Percentiles rank a stretch among this genome's conserved stretches.
Conservation (phyloP, 176 grass and related monocot species). For the Aegilops umbellulata region DNA sequence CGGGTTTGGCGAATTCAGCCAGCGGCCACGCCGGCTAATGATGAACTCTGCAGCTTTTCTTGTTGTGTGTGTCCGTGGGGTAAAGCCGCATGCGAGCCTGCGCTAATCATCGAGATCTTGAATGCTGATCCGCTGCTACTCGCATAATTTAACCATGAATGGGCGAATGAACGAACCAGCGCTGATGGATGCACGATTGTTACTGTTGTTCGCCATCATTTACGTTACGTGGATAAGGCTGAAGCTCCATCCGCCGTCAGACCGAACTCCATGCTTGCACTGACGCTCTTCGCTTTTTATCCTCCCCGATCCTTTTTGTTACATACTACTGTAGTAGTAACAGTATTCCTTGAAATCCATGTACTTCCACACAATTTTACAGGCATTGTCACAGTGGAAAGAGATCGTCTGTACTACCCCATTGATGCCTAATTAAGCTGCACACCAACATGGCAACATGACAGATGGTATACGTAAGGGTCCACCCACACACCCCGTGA, state of each 20-base stretch:
- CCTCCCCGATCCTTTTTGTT: not conserved
- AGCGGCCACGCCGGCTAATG: slow-evolving; percentile 27
- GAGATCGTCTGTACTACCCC: not conserved
- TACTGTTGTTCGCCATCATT: not conserved
- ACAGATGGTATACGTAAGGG: no score
- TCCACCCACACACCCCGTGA: not conserved
- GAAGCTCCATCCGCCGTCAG: not conserved
- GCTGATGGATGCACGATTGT: not conserved
- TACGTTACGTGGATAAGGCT: not conserved
- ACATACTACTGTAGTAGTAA: no score
- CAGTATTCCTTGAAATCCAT: no score
- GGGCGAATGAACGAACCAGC: not conserved
- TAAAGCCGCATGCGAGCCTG: slow-evolving; percentile 17
- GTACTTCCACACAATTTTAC: no score
- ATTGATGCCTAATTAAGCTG: not conserved
- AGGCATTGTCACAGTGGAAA: not conserved
- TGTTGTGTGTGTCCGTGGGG: not conserved
- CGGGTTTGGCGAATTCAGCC: slow-evolving; percentile 9
- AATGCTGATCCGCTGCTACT: not conserved
- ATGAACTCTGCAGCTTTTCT: slow-evolving; percentile 27
- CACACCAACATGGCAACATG: not conserved
- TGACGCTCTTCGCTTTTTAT: not conserved
- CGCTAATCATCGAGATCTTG: slow-evolving; percentile 35
- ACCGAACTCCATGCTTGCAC: not conserved
- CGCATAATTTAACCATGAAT: slow-evolving; percentile 14